phyloP scores from a whole-genome alignment of 2,329 filamentous ascomycete genomes.

The Cytospora piceae region DNA sequence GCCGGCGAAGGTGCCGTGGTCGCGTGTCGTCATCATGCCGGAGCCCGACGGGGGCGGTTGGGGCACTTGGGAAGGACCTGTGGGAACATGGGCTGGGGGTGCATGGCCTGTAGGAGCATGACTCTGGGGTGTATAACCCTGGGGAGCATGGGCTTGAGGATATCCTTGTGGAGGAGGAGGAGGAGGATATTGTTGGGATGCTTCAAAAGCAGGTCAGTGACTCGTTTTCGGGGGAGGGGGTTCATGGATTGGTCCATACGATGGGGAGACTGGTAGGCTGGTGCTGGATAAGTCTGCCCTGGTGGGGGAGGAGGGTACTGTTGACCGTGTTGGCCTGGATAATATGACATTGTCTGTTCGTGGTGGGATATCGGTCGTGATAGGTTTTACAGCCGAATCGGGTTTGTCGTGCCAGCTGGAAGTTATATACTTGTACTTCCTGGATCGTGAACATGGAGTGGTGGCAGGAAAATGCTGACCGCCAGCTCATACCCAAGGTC shows the following conservation, averaged over 20 bases:
- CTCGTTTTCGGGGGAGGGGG: background rate
- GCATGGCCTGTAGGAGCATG: background rate
- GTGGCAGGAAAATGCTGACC: background rate
- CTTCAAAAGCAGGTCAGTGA: background rate
- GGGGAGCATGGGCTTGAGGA: too few relatives aligned
- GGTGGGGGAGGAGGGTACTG: conserved; percentile 4
- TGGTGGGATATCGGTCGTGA: background rate
- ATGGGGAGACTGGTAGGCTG: background rate
- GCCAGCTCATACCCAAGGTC: background rate
- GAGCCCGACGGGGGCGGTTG: background rate
- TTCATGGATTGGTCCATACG: background rate
- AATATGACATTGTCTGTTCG: conserved; percentile 3
- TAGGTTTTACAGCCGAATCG: background rate
- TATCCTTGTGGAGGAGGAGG: background rate
- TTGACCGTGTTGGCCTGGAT: conserved; percentile 1
- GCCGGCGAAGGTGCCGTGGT: conserved; percentile 30
- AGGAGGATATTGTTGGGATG: background rate
- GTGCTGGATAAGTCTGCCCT: background rate
- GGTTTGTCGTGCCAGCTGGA: too few relatives aligned
- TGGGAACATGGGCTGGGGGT: background rate
- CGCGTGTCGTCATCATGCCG: background rate
- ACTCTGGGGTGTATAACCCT: too few relatives aligned
- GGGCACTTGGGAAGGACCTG: background rate
- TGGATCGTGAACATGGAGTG: background rate
- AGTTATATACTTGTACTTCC: background rate